Evolutionary conservation across 352 stramenopile species (phyloP).

Genomic region (Globisporangium apiculatum): DNA sequence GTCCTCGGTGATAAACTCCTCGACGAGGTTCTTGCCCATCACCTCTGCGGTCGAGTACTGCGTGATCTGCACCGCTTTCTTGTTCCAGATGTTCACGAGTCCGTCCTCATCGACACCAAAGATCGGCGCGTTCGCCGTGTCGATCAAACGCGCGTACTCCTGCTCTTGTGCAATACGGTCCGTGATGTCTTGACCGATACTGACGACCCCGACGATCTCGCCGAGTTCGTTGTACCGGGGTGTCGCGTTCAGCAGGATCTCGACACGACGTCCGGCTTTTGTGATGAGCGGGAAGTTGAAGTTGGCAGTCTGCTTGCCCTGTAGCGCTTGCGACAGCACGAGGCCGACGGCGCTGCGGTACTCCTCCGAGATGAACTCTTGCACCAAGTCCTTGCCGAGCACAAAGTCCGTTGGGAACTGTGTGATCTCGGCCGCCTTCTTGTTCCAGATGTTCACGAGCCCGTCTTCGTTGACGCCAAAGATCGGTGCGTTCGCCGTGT

Average conservation of each 20-base stretch:
- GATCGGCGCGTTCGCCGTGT: slow-evolving; percentile 66
- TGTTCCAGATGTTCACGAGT: background rate
- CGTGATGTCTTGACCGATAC: slow-evolving; percentile 61
- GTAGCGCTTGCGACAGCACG: slow-evolving; percentile 56
- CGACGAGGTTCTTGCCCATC: slow-evolving; percentile 42
- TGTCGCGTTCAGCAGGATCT: slow-evolving; percentile 85
- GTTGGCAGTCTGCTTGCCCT: slow-evolving; percentile 63
- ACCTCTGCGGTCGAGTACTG: slow-evolving; percentile 2
- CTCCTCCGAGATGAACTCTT: slow-evolving; percentile 86
- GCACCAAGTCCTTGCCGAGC: slow-evolving; percentile 82
- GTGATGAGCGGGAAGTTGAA: slow-evolving; percentile 86
- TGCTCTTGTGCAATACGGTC: slow-evolving; percentile 31
- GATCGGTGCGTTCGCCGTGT: slow-evolving; percentile 87
- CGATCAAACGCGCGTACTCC: slow-evolving; percentile 48
- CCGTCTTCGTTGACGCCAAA: slow-evolving; percentile 83
- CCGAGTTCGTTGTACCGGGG: slow-evolving; percentile 4
- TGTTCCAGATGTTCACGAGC: slow-evolving; percentile 88
- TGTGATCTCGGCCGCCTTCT: slow-evolving; percentile 88
- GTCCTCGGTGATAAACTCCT: slow-evolving; percentile 62
- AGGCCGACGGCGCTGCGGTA: slow-evolving; percentile 51
- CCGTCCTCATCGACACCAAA: slow-evolving; percentile 44
- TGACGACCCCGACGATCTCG: slow-evolving; percentile 55
- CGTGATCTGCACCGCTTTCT: slow-evolving; percentile 1
- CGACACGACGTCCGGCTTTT: slow-evolving; percentile 67
- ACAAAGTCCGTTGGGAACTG: slow-evolving; percentile 88